phyloP scores from a whole-genome alignment of 208 protist species.

The Leishmania aethiopica region DNA sequence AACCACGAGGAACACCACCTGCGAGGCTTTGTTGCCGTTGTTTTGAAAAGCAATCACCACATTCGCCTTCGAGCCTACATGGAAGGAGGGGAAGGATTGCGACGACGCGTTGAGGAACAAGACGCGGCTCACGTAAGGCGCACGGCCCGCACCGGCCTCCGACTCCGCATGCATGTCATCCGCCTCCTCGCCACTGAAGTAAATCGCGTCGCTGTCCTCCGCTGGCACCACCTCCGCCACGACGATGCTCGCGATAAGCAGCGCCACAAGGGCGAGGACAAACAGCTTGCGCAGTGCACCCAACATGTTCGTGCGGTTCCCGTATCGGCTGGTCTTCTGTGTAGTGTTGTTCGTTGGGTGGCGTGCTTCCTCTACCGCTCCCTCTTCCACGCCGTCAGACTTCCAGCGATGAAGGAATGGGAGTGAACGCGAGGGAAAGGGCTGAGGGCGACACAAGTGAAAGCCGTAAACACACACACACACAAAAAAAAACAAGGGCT shows the following conservation, averaged over 20 bases:
- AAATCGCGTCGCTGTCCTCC: background rate
- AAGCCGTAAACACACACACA: background rate
- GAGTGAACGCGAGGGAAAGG: too few species aligned
- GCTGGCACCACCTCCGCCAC: conserved; percentile 14
- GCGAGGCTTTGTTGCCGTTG: conserved; percentile 33
- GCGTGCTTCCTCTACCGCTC: background rate
- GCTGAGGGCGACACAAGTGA: background rate
- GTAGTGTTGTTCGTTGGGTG: background rate
- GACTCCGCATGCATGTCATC: conserved; percentile 37
- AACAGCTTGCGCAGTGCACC: conserved; percentile 20
- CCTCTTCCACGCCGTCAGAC: background rate
- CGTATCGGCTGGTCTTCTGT: background rate
- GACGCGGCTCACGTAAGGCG: conserved; percentile 35
- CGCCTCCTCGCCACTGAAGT: conserved; percentile 12
- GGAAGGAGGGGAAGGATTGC: conserved; percentile 45
- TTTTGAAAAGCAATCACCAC: conserved; percentile 76
- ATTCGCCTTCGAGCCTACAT: conserved; percentile 47
- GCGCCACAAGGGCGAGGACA: conserved; percentile 20
- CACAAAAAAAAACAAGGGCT: background rate
- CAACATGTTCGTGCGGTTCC: background rate
- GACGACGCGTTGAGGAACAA: conserved; percentile 62
- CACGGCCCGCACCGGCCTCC: conserved; percentile 7
- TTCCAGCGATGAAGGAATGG: background rate
- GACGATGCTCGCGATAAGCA: conserved; percentile 20
- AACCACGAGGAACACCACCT: conserved; percentile 61